phyloP scores from a whole-genome alignment of 2,329 filamentous ascomycete genomes.

The Penicillium polonicum region DNA sequence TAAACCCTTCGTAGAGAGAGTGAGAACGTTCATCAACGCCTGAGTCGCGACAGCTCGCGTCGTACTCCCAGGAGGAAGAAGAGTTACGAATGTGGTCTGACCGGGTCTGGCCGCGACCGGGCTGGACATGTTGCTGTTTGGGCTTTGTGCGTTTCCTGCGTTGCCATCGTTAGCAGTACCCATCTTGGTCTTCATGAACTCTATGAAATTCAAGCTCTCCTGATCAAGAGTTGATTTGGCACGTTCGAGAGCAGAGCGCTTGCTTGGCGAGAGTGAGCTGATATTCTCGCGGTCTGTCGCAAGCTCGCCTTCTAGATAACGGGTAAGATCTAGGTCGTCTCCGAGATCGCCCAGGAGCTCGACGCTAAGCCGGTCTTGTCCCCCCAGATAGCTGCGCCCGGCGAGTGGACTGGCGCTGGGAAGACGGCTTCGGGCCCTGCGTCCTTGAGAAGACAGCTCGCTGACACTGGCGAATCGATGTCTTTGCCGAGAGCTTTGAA shows the following conservation, averaged over 20 bases:
- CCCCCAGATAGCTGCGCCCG: constrained; percentile 46
- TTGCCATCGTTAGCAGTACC: background rate
- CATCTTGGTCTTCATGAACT: constrained; percentile 55
- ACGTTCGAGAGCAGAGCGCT: background rate
- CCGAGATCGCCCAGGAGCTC: constrained; percentile 21
- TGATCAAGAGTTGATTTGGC: constrained; percentile 52
- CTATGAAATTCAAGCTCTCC: constrained; percentile 63
- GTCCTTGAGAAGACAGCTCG: constrained; percentile 33
- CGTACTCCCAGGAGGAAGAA: constrained; percentile 61
- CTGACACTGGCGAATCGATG: constrained; percentile 38
- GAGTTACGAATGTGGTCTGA: constrained; percentile 62
- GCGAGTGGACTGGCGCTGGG: constrained; percentile 62
- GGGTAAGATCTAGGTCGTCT: constrained; percentile 32
- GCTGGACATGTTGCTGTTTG: background rate
- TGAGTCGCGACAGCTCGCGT: constrained; percentile 66
- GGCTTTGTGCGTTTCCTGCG: background rate
- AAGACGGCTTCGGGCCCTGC: constrained; percentile 47
- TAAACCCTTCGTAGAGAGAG: constrained; percentile 65
- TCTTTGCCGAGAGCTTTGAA: constrained; percentile 53
- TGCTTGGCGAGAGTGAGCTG: constrained; percentile 45
- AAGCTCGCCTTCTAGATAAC: constrained; percentile 36
- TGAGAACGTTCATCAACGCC: constrained; percentile 72
- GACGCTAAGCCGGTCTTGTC: constrained; percentile 27
- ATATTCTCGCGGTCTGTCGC: constrained; percentile 25
- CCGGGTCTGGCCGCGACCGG: background rate